These are phyloP conservation scores for Paxillus involutus DNA, from an alignment of 768 basidiomycete species.

Conservation along the genomic window DNA sequence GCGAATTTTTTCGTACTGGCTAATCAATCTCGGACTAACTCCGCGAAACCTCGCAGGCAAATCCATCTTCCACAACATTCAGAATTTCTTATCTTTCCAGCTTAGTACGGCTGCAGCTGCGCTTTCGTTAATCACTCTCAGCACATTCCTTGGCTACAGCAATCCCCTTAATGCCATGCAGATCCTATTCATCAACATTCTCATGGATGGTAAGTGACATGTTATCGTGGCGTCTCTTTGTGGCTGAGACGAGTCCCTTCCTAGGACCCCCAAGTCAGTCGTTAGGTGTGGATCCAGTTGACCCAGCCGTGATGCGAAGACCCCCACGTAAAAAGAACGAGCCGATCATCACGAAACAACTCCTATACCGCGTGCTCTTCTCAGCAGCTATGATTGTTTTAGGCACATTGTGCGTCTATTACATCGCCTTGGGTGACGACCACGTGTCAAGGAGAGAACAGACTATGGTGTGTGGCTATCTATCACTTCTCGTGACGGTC, in stretches of 20 bases:
- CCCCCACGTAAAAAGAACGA: conserved; percentile 94
- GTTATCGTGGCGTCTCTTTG: not conserved
- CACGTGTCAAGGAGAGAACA: conserved; percentile 85
- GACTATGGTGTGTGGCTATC: conserved; percentile 75
- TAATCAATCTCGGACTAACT: not conserved
- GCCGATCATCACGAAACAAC: conserved; percentile 73
- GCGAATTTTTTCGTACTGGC: conserved; percentile 5
- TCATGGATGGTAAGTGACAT: conserved; percentile 82
- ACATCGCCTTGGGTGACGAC: conserved; percentile 80
- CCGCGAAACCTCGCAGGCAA: conserved; percentile 53
- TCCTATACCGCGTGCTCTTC: conserved; percentile 84
- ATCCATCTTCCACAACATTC: conserved; percentile 99
- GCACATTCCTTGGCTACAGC: conserved; percentile 84
- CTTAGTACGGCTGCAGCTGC: conserved; percentile 97
- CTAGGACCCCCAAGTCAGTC: conserved; percentile 93
- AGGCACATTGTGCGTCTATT: conserved; percentile 87
- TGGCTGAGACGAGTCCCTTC: not conserved
- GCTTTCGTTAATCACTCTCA: conserved; percentile 90
- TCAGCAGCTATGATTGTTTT: conserved; percentile 89
- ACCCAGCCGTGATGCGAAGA: conserved; percentile 87
- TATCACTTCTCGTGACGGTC: not conserved
- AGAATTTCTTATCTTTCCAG: conserved; percentile 97
- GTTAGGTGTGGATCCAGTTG: conserved; percentile 94
- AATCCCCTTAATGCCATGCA: conserved; percentile 99
- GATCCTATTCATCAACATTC: conserved; percentile 98